Evolutionary conservation across 2,329 filamentous ascomycete genomes (phyloP).

Genomic region (Laburnicola sp.): DNA sequence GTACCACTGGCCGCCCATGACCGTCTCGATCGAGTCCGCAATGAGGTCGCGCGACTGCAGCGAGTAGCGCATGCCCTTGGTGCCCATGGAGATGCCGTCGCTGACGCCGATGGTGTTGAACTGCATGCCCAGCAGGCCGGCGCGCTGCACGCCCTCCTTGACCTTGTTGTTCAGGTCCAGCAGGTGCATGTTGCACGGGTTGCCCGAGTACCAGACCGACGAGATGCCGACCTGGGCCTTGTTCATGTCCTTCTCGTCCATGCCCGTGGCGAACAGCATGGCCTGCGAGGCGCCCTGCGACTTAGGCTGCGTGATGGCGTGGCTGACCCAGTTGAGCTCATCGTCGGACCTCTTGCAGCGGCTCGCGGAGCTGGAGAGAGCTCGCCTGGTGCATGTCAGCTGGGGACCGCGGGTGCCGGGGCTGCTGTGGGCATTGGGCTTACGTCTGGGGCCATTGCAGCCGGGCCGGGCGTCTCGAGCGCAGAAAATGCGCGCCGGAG

Average conservation of each 20-base stretch:
- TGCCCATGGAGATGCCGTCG: constrained; percentile 98
- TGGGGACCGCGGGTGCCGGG: neutral
- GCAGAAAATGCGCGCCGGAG: constrained; percentile 38
- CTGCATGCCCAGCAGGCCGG: constrained; percentile 87
- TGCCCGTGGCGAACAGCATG: constrained; percentile 95
- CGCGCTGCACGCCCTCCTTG: constrained; percentile 70
- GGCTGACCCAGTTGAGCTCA: constrained; percentile 74
- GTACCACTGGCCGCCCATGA: constrained; percentile 99
- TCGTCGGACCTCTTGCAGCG: constrained; percentile 38
- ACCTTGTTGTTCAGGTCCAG: constrained; percentile 84
- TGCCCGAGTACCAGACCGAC: constrained; percentile 96
- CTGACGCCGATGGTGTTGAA: constrained; percentile 99
- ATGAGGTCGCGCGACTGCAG: constrained; percentile 95
- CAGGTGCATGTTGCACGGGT: constrained; percentile 99
- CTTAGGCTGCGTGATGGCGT: constrained; percentile 90
- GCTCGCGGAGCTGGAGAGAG: constrained; percentile 39
- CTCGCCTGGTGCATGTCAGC: constrained; percentile 35
- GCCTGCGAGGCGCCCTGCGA: constrained; percentile 98
- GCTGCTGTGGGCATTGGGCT: constrained; percentile 10
- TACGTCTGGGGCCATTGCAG: constrained; percentile 42
- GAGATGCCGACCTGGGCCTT: constrained; percentile 98
- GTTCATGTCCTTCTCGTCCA: constrained; percentile 83
- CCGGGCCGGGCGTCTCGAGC: constrained; percentile 34
- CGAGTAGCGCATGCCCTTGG: constrained; percentile 93
- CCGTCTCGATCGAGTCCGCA: constrained; percentile 96